These are phyloP conservation scores for Penicillium longicatenatum DNA, from an alignment of 495 filamentous ascomycete genomes.

Conservation along the genomic window DNA sequence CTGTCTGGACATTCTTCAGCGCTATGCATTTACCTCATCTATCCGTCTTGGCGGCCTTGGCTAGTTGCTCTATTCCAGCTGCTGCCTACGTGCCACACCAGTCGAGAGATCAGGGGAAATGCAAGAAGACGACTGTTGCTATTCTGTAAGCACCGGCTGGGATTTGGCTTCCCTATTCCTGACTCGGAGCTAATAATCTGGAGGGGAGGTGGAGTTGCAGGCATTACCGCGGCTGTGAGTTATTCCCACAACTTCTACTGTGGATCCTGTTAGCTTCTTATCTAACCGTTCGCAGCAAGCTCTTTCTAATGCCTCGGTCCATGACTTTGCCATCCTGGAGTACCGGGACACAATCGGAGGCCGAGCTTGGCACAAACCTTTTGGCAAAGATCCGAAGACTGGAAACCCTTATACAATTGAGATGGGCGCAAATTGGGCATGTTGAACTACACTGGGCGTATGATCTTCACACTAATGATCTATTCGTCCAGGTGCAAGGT, in stretches of 20 bases:
- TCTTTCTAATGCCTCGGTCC: constrained; percentile 61
- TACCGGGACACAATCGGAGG: constrained; percentile 66
- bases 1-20: background rate
- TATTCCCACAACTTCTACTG: background rate
- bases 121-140: constrained; percentile 43
- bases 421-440: constrained; percentile 69
- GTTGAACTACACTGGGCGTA: background rate
- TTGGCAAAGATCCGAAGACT: constrained; percentile 51
- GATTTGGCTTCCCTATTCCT: background rate
- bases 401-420: constrained; percentile 64
- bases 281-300: constrained; percentile 51
- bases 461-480: background rate
- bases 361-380: constrained; percentile 56
- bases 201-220: constrained; percentile 55
- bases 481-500: constrained; percentile 58
- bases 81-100: constrained; percentile 24
- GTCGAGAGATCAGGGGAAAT: constrained; percentile 19
- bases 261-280: background rate
- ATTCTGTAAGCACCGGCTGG: constrained; percentile 30
- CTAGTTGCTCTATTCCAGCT: constrained; percentile 21
- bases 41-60: constrained; percentile 22
- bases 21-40: constrained; percentile 22
- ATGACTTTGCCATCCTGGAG: constrained; percentile 72
- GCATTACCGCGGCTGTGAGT: constrained; percentile 68
- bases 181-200: constrained; percentile 7